Evolutionary conservation across 805 yeast species (phyloP).

Genomic region (Lipomyces yamanashiensis): DNA sequence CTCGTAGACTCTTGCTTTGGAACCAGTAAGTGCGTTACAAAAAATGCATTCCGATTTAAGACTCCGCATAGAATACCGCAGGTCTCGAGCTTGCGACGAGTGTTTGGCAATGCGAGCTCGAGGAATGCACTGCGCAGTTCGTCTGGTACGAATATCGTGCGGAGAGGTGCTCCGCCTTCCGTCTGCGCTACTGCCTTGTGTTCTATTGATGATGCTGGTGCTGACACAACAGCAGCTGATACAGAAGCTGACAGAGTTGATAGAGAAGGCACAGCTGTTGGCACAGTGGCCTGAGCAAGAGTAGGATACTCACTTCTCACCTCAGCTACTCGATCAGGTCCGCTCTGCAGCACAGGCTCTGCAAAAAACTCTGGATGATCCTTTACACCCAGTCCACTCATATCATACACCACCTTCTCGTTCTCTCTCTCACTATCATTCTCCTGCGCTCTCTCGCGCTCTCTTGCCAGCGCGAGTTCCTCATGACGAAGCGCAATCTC

Average conservation of each 20-base stretch:
- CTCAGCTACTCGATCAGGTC: neutral
- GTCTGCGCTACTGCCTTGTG: slow-evolving; percentile 47
- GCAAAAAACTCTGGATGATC: slow-evolving; percentile 22
- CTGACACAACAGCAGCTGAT: no score
- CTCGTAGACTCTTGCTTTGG: slow-evolving; percentile 68
- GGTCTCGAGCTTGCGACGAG: slow-evolving; percentile 59
- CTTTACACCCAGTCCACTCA: slow-evolving; percentile 24
- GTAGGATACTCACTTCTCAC: neutral
- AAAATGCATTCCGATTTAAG: slow-evolving; percentile 63
- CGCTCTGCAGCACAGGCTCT: no score
- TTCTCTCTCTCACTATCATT: neutral
- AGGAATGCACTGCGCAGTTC: slow-evolving; percentile 53
- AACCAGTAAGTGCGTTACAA: slow-evolving; percentile 62
- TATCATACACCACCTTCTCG: slow-evolving; percentile 4
- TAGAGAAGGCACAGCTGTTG: neutral
- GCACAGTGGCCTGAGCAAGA: neutral
- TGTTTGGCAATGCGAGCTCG: slow-evolving; percentile 55
- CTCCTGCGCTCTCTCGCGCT: slow-evolving; percentile 10
- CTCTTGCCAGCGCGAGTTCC: slow-evolving; percentile 15
- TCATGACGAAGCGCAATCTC: slow-evolving; percentile 14
- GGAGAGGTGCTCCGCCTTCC: slow-evolving; percentile 61
- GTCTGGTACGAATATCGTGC: slow-evolving; percentile 57
- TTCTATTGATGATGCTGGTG: slow-evolving; percentile 7
- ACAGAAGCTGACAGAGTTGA: neutral
- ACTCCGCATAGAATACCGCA: slow-evolving; percentile 71